Evolutionary conservation across 2,329 filamentous ascomycete species (phyloP).

Genomic region (Penicillium sclerotigenum): DNA sequence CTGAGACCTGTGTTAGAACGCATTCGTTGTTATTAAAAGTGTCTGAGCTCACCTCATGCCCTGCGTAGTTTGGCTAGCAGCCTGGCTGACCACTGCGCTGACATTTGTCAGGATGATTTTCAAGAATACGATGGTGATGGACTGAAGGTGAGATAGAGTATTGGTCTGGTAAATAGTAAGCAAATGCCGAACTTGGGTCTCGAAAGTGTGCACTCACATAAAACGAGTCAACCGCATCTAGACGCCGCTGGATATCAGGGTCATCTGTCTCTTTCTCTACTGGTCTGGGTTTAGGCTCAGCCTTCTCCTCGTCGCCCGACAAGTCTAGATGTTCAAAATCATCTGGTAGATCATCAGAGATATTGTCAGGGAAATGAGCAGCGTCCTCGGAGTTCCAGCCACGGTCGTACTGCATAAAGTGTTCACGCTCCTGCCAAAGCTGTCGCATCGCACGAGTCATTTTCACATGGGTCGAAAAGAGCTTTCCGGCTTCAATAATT

Average conservation of each 20-base stretch:
- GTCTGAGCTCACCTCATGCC: conserved; percentile 45
- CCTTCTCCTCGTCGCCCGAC: conserved; percentile 15
- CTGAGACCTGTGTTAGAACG: conserved; percentile 13
- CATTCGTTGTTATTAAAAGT: conserved; percentile 6
- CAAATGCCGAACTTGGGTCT: neutral
- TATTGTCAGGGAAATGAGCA: conserved; percentile 26
- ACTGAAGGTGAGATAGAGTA: conserved; percentile 82
- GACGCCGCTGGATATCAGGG: conserved; percentile 50
- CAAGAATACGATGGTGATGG: conserved; percentile 85
- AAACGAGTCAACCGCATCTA: conserved; percentile 74
- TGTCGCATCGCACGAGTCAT: conserved; percentile 90
- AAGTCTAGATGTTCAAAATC: conserved; percentile 34
- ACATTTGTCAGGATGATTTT: conserved; percentile 86
- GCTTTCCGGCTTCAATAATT: conserved; percentile 87
- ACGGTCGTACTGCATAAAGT: conserved; percentile 85
- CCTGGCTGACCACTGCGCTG: conserved; percentile 70
- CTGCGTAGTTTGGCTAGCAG: conserved; percentile 45
- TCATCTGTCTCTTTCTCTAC: conserved; percentile 34
- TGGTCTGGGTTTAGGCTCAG: conserved; percentile 11
- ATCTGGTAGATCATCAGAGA: conserved; percentile 40
- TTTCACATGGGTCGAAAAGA: conserved; percentile 85
- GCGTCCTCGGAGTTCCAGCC: conserved; percentile 68
- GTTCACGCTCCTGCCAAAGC: conserved; percentile 89
- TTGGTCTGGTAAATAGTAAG: conserved; percentile 53
- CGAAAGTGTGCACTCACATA: conserved; percentile 63